Evolutionary conservation across 2,329 filamentous ascomycete genomes (phyloP), one percentile per base, ranked within the genome.

Genomic region (Ceratocystis diversiconidia): DNA sequence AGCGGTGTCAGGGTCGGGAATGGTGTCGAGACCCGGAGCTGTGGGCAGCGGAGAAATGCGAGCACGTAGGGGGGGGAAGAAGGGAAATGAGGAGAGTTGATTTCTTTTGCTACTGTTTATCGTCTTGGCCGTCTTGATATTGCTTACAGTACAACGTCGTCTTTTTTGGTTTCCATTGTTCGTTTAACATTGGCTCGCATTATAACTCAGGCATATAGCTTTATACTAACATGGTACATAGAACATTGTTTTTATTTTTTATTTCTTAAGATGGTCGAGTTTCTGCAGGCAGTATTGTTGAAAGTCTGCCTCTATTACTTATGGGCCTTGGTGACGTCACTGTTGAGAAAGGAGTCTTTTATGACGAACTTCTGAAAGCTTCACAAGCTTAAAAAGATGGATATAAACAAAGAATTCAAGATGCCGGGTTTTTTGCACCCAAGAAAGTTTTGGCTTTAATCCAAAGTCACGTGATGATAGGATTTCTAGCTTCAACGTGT

Each of bases 21-120:
- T 30, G 5, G 41, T 43, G 10, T 61, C 59, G 10, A n/a, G 32
- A 43, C 43, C 32, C 63, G 25, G 48, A 66, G 17, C 61, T 63
- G n/a, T 64, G 66, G 61, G 43, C 19, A n/a, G 43, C 22, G 15
- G 41, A 17, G 44, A 46, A 19, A 30, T 62, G 12, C 41, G 61
- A 46, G 63, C 63, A 25, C 63, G 63, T 36, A 59, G 48, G 15
- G 63, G 52, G 12, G 63, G n/a, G 7, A 64, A 64, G 63, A 57
- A 52, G 30, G 28, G 60, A 10, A 41, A 17, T 46, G 52, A n/a
- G 52, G 52, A 52, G 48, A 22, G 48, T 28, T 22, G 19, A 25
- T 52, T 52, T 52, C 22, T 52, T 52, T 52, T 28, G 48, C 6
- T 28, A 52, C 22, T 52, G 48, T 25, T 25, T 28, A 25, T 52